These are phyloP conservation scores for Aechmea fasciata DNA, from an alignment of 176 grass and related monocot species.

Conservation along the genomic window DNA sequence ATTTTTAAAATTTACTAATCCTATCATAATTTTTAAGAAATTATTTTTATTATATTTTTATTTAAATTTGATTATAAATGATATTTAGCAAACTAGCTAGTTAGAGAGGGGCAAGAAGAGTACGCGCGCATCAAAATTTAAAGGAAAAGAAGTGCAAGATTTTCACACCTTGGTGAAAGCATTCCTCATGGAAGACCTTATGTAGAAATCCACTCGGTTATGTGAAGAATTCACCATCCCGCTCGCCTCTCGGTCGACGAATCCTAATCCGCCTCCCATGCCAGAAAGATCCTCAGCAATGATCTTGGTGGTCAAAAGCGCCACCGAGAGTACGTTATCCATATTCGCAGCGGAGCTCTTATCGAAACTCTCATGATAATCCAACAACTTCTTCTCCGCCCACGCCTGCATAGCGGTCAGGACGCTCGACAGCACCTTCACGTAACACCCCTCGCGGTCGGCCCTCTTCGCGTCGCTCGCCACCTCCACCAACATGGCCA, in stretches of 20 bases:
- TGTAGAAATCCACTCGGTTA: slow-evolving; percentile 58
- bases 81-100: too few species aligned
- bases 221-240: slow-evolving; percentile 18
- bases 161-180: slow-evolving; percentile 62
- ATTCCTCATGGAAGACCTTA: slow-evolving; percentile 70
- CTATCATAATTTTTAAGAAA: too few species aligned
- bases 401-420: slow-evolving; percentile 70
- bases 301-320: slow-evolving; percentile 46
- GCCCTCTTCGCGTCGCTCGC: slow-evolving; percentile 48
- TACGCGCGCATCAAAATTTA: too few species aligned
- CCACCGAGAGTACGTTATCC: slow-evolving; percentile 60
- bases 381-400: slow-evolving; percentile 69
- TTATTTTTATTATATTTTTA: too few species aligned
- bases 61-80: too few species aligned
- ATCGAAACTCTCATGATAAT: slow-evolving; percentile 66
- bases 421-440: slow-evolving; percentile 42
- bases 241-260: slow-evolving; percentile 16
- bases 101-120: too few species aligned
- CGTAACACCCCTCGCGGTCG: slow-evolving; percentile 43
- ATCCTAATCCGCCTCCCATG: not conserved
- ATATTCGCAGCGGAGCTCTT: slow-evolving; percentile 34
- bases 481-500: slow-evolving; percentile 62
- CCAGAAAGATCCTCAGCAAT: slow-evolving; percentile 31
- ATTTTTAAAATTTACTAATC: too few species aligned
- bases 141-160: not conserved